Evolutionary conservation across 148 eudicot species (phyloP), one percentile per base, ranked within the genome.

Genomic region (Rheum nobile): DNA sequence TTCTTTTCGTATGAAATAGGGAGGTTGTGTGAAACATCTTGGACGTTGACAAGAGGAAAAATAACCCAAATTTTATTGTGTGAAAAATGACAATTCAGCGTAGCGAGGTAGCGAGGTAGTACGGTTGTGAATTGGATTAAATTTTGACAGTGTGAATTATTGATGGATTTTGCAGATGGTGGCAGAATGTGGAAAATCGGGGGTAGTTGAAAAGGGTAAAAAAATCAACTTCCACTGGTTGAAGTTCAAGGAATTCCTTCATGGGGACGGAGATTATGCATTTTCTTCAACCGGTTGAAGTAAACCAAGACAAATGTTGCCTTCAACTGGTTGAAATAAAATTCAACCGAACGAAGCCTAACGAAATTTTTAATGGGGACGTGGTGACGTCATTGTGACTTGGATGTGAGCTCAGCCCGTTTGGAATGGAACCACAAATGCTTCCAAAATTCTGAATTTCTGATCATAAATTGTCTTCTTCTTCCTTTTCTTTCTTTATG

Each of bases 401-500:
- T 52, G 22, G 8, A n/a, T 4, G 24, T 52, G 57, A 52, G 16
- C 57, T 8, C 57, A 52, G 24, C 26, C 26, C 7, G 8, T 52
- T 52, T 52, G 57, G 57, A 52, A 52, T 52, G 57, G 57, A 52
- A n/a, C n/a, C n/a, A n/a, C n/a, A 52, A 46, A n/a, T 52, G 26
- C 26, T 21, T 50, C 14, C 17, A 46, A 46, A 5, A 11, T 37
- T 37, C 6, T 37, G n/a, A n/a, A n/a, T n/a, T n/a, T n/a, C n/a
- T n/a, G n/a, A n/a, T n/a, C n/a, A n/a, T n/a, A n/a, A n/a, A n/a
- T n/a, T n/a, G n/a, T n/a, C n/a, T n/a, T n/a, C n/a, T n/a, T n/a
- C n/a, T n/a, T n/a, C n/a, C n/a, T n/a, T n/a, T n/a, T n/a, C n/a
- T n/a, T n/a, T n/a, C n/a, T n/a, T n/a, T n/a, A n/a, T n/a, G n/a